Evolutionary conservation across 2,329 filamentous ascomycete species (phyloP), one percentile per base, ranked within the genome.

Genomic region (Colletotrichum plurivorum): DNA sequence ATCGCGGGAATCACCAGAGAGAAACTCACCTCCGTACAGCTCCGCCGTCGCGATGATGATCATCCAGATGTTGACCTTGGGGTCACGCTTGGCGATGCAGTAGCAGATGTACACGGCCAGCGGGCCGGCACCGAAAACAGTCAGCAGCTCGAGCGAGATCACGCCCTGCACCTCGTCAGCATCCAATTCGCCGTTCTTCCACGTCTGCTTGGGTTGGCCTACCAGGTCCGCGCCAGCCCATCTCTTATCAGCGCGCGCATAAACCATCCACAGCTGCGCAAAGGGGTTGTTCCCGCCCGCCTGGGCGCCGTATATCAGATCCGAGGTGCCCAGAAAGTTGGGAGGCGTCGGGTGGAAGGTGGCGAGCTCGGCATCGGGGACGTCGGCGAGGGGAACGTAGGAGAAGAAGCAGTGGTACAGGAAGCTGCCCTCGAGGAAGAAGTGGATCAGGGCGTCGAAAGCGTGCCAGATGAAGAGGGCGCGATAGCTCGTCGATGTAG

Each of bases 381-480:
- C 72, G 56, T 75, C 69, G 22, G 76, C 75, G 15, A 80, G 70
- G 5, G 81, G 78, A 8, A 84, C 75, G 77, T 81, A 85, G 10
- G 83, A 84, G 86, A 94, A 95, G 87, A 98, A 97, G 84, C 94
- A 97, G 83, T 97, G 94, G 86, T 94, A 98, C 25, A 98, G 89
- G 81, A 94, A 98, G 76, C 90, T 92, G 62, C 94, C 95, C 83
- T 98, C 95, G 78, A 98, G 92, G 78, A 94, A 85, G 81, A 97
- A 90, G 84, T 99, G 96, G 76, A 95, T 95, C 51, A 98, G 87
- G 39, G 94, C 94, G 80, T 98, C 95, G 82, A 97, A 97, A 45
- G 93, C 88, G 83, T 98, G 95, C 95, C 95, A 98, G 82, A 97
- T 88, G 86, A 97, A 97, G 72, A 98, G 90, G 77, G 93, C 83